These are phyloP conservation scores for Lagenaria siceraria DNA, from an alignment of 306 rosid species.

Conservation along the genomic window DNA sequence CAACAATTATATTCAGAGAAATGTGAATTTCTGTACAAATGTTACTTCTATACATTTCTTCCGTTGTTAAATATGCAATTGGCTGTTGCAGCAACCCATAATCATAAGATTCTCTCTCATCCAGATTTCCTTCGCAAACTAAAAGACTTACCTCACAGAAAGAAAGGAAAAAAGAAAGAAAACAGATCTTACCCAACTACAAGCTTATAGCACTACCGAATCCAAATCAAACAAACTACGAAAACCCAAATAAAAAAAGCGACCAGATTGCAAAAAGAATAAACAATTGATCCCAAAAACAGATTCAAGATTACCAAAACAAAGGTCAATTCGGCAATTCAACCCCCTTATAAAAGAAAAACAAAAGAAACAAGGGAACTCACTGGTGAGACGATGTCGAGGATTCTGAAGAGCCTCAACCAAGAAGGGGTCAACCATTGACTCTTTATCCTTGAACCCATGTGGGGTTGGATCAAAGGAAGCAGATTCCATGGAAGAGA, in stretches of 20 bases:
- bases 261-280: too few relatives aligned
- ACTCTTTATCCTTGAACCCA: slow-evolving; percentile 43
- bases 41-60: not conserved
- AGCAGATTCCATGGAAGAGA: slow-evolving; percentile 11
- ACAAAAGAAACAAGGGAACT: slow-evolving; percentile 6
- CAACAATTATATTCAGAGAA: not conserved
- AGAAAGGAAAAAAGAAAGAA: not conserved
- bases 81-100: not conserved
- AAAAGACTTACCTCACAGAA: not conserved
- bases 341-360: not conserved
- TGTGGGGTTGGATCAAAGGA: slow-evolving; percentile 39
- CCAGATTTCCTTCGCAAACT: not conserved
- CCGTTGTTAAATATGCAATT: not conserved
- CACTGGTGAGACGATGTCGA: slow-evolving; percentile 82
- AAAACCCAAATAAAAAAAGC: not conserved
- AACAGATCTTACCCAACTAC: slow-evolving; percentile 4
- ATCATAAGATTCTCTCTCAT: not conserved
- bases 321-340: not conserved
- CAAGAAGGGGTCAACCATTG: slow-evolving; percentile 81
- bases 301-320: not conserved
- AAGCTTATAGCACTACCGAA: not conserved
- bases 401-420: slow-evolving; percentile 93
- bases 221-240: not conserved
- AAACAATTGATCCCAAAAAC: not conserved
- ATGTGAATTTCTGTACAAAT: not conserved